These are phyloP conservation scores for Citrus maxima DNA, from an alignment of 345 rosid genomes.

Conservation along the genomic window DNA sequence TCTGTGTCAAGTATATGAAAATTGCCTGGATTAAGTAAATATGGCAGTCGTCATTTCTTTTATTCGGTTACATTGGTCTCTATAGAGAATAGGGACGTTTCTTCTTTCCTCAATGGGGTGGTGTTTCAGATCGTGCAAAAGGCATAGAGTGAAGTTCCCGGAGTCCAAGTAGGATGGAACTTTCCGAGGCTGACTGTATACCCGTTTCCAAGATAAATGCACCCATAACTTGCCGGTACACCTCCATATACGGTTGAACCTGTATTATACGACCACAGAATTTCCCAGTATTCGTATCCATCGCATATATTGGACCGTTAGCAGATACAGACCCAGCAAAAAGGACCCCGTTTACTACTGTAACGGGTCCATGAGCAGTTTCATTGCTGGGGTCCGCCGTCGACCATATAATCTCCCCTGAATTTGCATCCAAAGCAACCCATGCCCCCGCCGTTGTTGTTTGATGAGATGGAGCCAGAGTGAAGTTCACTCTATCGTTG, in stretches of 20 bases:
- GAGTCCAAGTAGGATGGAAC: constrained; percentile 44
- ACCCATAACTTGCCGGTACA: constrained; percentile 35
- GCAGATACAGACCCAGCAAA: constrained; percentile 43
- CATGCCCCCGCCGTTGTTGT: constrained; percentile 45
- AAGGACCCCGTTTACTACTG: constrained; percentile 28
- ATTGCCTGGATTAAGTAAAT: neutral
- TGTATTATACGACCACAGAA: constrained; percentile 36
- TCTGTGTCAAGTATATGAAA: neutral
- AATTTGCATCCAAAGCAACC: constrained; percentile 40
- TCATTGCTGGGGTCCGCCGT: constrained; percentile 47
- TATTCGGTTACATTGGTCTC: neutral
- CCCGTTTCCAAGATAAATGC: constrained; percentile 42
- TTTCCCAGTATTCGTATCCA: constrained; percentile 32
- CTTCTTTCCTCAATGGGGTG: neutral
- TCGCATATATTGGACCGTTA: constrained; percentile 40
- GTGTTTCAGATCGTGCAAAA: constrained; percentile 18
- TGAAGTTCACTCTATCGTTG: constrained; percentile 28
- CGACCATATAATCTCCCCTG: constrained; percentile 35
- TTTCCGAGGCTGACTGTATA: constrained; percentile 22
- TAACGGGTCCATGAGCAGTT: constrained; percentile 35
- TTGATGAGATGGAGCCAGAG: constrained; percentile 29
- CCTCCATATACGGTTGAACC: constrained; percentile 47
- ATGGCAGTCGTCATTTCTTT: neutral
- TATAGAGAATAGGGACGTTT: neutral
- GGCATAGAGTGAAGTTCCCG: constrained; percentile 40